These are phyloP conservation scores for Cnidoscolus chayamansa DNA, from an alignment of 441 rosid genomes.

Conservation along the genomic window DNA sequence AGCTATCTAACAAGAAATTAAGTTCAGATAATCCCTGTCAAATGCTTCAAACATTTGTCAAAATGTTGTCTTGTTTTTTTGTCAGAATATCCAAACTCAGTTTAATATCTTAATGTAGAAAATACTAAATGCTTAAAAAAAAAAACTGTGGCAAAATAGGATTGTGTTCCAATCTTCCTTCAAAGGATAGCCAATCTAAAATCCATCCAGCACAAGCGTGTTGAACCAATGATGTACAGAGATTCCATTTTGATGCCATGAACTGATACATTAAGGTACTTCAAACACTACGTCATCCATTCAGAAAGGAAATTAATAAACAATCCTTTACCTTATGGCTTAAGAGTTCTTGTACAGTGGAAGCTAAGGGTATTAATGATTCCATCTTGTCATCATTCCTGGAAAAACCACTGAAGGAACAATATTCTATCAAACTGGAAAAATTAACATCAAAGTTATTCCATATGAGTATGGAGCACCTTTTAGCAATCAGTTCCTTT, in stretches of 20 bases:
- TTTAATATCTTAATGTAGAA: too few species aligned
- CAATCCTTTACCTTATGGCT: conserved; percentile 57
- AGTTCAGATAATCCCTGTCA: not conserved
- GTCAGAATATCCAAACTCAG: not conserved
- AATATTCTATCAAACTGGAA: conserved; percentile 22
- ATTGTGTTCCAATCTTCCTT: not conserved
- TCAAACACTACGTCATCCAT: conserved; percentile 1
- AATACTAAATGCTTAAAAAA: not conserved
- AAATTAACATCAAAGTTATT: conserved; percentile 6
- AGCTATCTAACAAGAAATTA: not conserved
- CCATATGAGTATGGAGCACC: conserved; percentile 36
- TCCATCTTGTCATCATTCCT: conserved; percentile 49
- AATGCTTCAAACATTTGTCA: not conserved
- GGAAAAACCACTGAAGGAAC: conserved; percentile 23
- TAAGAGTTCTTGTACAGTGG: conserved; percentile 60
- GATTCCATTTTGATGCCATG: not conserved
- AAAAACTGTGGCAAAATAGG: conserved; percentile 8
- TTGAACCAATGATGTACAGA: not conserved
- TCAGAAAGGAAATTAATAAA: conserved; percentile 17
- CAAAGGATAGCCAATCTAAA: not conserved
- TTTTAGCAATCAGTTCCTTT: conserved; percentile 38
- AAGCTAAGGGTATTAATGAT: conserved; percentile 54
- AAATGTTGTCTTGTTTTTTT: not conserved
- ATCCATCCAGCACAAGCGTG: not conserved
- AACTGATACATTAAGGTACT: not conserved